These are phyloP conservation scores for Linum tenue DNA, from an alignment of 345 rosid species.

Conservation along the genomic window DNA sequence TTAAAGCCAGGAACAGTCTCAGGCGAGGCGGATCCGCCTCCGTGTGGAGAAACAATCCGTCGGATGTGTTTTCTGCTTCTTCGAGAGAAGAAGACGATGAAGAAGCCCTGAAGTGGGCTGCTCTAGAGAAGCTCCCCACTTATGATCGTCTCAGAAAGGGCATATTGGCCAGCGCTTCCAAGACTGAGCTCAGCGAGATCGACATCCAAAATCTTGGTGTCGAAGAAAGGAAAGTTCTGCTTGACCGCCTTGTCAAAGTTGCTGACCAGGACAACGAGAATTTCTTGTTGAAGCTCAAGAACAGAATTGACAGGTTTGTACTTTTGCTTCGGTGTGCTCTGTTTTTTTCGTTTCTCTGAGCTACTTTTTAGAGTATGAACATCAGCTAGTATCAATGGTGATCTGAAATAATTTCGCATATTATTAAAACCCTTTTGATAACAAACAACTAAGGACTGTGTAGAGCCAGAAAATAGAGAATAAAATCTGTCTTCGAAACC, in stretches of 20 bases:
- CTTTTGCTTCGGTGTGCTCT: neutral
- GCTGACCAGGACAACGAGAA: slow-evolving; percentile 3
- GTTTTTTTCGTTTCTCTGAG: too few relatives aligned
- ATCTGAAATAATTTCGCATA: too few relatives aligned
- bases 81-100: slow-evolving; percentile 5
- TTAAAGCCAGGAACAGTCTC: neutral
- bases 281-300: slow-evolving; percentile 3
- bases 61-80: slow-evolving; percentile 1
- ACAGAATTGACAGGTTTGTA: slow-evolving; percentile 1
- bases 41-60: neutral
- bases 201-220: neutral
- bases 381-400: too few relatives aligned
- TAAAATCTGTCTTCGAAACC: too few relatives aligned
- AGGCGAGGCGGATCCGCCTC: neutral
- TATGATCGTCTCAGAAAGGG: slow-evolving; percentile 4
- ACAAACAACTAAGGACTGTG: too few relatives aligned
- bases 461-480: too few relatives aligned
- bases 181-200: neutral
- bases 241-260: neutral
- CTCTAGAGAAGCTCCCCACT: slow-evolving; percentile 2
- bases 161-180: neutral
- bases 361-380: too few relatives aligned
- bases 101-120: slow-evolving; percentile 3
- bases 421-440: too few relatives aligned
- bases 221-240: neutral